These are phyloP conservation scores for Diospyros lotus DNA, from an alignment of 148 eudicot species.

Conservation along the genomic window DNA sequence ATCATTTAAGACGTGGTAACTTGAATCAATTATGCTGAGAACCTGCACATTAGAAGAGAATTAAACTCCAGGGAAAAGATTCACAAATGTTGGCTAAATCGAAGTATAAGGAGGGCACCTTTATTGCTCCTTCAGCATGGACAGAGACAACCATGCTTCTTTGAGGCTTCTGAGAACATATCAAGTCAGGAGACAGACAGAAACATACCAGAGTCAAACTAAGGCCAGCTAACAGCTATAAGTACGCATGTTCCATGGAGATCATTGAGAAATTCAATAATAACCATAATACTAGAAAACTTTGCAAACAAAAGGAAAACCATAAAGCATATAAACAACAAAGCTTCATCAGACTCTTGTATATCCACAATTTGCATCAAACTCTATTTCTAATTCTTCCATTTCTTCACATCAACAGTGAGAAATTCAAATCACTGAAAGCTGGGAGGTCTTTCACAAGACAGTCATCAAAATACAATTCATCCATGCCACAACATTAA, in stretches of 20 bases:
- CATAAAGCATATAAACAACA: neutral
- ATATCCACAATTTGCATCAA: neutral
- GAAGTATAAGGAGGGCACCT: slow-evolving; percentile 38
- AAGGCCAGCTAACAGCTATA: neutral
- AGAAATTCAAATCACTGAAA: neutral
- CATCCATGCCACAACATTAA: neutral
- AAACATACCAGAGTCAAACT: neutral
- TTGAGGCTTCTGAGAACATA: slow-evolving; percentile 59
- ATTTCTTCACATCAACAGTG: neutral
- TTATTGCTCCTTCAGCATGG: slow-evolving; percentile 91
- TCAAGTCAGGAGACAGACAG: neutral
- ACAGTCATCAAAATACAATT: neutral
- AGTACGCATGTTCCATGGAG: neutral
- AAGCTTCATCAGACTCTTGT: no score
- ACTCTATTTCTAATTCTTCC: neutral
- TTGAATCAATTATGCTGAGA: slow-evolving; percentile 81
- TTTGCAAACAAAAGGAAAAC: neutral
- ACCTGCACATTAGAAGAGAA: slow-evolving; percentile 43
- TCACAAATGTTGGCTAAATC: neutral
- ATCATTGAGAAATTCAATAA: neutral
- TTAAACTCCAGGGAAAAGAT: slow-evolving; percentile 1
- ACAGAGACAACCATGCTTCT: slow-evolving; percentile 74
- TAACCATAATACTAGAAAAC: neutral
- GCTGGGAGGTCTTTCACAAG: neutral
- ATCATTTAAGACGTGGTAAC: slow-evolving; percentile 63